phyloP scores from a whole-genome alignment of 2,329 filamentous ascomycete genomes.

The Fusarium duplospermum region DNA sequence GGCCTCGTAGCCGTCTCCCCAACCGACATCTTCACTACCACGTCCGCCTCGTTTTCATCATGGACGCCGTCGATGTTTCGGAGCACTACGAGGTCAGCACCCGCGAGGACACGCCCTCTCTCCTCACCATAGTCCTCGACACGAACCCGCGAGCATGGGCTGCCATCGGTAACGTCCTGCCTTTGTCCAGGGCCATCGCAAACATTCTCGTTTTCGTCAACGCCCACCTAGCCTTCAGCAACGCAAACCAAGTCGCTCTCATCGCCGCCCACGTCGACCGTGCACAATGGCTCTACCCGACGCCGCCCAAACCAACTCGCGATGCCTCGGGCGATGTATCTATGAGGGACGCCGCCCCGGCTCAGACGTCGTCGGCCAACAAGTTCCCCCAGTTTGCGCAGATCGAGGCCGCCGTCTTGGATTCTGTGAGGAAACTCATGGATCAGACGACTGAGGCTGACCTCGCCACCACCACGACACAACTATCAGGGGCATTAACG shows the following conservation, averaged over 20 bases:
- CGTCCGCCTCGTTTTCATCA: conserved; percentile 48
- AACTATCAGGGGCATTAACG: conserved; percentile 91
- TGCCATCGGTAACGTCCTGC: conserved; percentile 77
- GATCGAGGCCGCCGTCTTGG: conserved; percentile 83
- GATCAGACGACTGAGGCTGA: conserved; percentile 72
- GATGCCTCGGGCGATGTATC: conserved; percentile 63
- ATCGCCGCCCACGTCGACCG: conserved; percentile 90
- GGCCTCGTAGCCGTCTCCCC: conserved; percentile 49
- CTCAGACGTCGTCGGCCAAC: conserved; percentile 69
- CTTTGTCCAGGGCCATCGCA: conserved; percentile 86
- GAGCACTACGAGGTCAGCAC: conserved; percentile 69
- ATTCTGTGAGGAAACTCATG: conserved; percentile 80
- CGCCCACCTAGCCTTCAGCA: conserved; percentile 93
- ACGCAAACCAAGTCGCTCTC: conserved; percentile 91
- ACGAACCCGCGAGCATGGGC: conserved; percentile 97
- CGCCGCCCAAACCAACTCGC: conserved; percentile 48
- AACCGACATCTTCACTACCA: conserved; percentile 25
- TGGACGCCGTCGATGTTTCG: conserved; percentile 68
- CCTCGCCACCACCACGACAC: conserved; percentile 81
- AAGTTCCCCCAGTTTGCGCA: conserved; percentile 94
- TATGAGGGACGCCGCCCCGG: conserved; percentile 63
- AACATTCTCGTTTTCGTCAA: conserved; percentile 96
- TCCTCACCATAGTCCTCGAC: conserved; percentile 92
- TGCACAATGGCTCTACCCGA: conserved; percentile 90
- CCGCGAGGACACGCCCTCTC: conserved; percentile 75